Conservation (phyloP, 371 early-diverging fungal species). For the Mucor plumbeus region DNA sequence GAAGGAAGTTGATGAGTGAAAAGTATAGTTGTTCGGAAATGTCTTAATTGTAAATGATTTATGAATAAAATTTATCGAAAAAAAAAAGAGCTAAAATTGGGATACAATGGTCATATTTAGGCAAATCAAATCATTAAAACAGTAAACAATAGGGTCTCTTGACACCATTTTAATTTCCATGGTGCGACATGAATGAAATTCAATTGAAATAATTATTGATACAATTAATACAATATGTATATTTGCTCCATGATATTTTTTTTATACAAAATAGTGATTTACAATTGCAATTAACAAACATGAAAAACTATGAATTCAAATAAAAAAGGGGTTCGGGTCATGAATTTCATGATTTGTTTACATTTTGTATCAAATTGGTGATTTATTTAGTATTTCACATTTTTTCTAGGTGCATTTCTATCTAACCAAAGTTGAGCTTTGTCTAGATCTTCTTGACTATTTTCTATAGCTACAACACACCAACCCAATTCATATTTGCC, state of each 20-base stretch:
- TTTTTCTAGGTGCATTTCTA: constrained; percentile 56
- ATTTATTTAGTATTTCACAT: background rate
- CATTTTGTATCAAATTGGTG: background rate
- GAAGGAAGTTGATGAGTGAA: background rate
- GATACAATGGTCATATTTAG: background rate
- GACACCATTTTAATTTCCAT: background rate
- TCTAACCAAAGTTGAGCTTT: constrained; percentile 66
- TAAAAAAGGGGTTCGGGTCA: background rate
- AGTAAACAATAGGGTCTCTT: background rate
- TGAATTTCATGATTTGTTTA: constrained; percentile 2
- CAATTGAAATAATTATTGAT: too few species aligned
- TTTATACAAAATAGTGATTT: background rate
- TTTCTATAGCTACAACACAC: constrained; percentile 73
- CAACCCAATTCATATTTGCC: constrained; percentile 63
- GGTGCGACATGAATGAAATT: too few species aligned
- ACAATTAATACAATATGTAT: too few species aligned
- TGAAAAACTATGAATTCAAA: background rate
- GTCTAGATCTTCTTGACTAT: constrained; percentile 58
- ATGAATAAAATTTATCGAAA: background rate
- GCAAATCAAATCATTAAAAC: background rate
- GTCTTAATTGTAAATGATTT: background rate
- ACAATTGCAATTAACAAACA: constrained; percentile 6
- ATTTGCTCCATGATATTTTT: too few species aligned
- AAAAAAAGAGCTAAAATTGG: background rate
- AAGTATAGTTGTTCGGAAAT: background rate